These are phyloP conservation scores for Wickerhamomyces sp. DNA, from an alignment of 1,139 yeast genomes.

Conservation along the genomic window DNA sequence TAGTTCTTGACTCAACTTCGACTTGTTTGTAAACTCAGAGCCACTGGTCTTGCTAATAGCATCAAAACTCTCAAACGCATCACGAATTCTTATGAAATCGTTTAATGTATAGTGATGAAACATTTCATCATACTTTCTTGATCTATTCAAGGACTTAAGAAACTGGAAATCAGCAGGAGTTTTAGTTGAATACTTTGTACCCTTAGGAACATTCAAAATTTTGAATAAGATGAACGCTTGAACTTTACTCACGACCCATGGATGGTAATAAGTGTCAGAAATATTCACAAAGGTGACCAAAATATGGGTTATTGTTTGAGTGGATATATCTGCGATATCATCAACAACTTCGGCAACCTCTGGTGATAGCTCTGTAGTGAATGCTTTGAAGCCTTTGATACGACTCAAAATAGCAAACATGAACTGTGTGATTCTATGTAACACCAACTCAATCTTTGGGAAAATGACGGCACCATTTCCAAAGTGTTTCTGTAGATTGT, in stretches of 20 bases:
- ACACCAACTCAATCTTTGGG: conserved; percentile 17
- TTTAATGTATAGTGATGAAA: conserved; percentile 9
- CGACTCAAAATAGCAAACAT: conserved; percentile 13
- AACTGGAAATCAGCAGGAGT: conserved; percentile 7
- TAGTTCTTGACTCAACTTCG: conserved; percentile 5
- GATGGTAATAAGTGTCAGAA: conserved; percentile 19
- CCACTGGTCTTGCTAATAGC: conserved; percentile 3
- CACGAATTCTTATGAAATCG: conserved; percentile 10
- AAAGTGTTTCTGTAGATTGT: conserved; percentile 15
- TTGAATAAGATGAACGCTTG: conserved; percentile 13
- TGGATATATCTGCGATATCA: conserved; percentile 5
- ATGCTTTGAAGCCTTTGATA: conserved; percentile 13
- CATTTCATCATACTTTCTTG: conserved; percentile 13
- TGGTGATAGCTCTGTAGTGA: conserved; percentile 2
- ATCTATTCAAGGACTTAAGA: conserved; percentile 6
- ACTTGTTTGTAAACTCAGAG: background rate
- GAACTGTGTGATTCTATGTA: conserved; percentile 17
- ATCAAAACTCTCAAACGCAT: conserved; percentile 5
- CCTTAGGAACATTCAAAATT: conserved; percentile 9
- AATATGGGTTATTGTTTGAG: conserved; percentile 4
- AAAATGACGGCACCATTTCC: conserved; percentile 13
- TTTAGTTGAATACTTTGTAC: conserved; percentile 2
- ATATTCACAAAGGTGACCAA: conserved; percentile 7
- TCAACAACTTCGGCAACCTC: conserved; percentile 7
- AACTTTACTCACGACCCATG: conserved; percentile 19